These are phyloP conservation scores for Phlyctochytrium planicorne DNA, from an alignment of 192 early-diverging fungal genomes.

Conservation along the genomic window DNA sequence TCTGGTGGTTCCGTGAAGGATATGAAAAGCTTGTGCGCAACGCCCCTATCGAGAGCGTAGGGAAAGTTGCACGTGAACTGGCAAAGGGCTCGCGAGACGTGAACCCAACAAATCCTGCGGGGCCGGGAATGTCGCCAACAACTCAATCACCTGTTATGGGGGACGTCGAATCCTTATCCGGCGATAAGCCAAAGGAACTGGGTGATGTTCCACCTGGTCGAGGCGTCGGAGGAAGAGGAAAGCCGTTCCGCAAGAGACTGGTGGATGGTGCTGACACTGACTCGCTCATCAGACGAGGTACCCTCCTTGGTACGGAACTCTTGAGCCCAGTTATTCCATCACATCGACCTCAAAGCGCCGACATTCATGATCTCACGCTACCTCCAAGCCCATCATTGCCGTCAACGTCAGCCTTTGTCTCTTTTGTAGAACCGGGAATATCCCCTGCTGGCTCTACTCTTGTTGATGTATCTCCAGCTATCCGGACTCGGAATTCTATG, in stretches of 20 bases:
- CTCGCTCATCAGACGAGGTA: neutral
- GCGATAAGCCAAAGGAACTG: neutral
- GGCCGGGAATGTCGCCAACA: constrained; percentile 19
- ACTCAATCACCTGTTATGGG: neutral
- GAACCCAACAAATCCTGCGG: neutral
- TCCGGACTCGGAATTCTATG: neutral
- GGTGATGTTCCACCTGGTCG: neutral
- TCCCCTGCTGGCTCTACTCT: neutral
- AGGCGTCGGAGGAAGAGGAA: neutral
- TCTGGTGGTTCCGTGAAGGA: constrained; percentile 45
- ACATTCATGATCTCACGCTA: neutral
- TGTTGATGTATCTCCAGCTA: neutral
- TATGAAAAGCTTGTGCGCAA: constrained; percentile 49
- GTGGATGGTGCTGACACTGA: neutral
- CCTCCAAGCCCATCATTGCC: neutral
- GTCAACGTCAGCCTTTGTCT: neutral
- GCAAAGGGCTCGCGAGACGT: neutral
- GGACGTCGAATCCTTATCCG: neutral
- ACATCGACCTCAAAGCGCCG: neutral
- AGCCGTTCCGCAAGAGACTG: neutral
- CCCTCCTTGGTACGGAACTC: neutral
- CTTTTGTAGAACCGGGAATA: neutral
- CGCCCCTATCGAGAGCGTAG: constrained; percentile 46
- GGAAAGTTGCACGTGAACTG: constrained; percentile 37
- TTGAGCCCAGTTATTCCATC: neutral